These are phyloP conservation scores for Colletotrichum brevisporum DNA, from an alignment of 2,329 filamentous ascomycete species.

Conservation along the genomic window DNA sequence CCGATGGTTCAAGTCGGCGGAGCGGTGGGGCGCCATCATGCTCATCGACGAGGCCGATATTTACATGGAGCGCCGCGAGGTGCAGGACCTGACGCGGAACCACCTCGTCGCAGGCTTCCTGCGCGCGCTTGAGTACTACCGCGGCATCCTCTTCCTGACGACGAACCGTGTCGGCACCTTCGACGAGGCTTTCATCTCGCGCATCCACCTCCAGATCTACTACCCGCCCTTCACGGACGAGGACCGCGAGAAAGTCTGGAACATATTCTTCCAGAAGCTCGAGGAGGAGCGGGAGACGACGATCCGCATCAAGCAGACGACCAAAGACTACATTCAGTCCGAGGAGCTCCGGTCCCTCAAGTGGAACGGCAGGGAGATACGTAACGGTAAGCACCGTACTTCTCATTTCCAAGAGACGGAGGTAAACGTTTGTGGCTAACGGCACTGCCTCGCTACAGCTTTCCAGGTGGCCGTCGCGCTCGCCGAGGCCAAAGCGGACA, in stretches of 20 bases:
- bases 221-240: conserved; percentile 47
- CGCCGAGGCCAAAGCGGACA: conserved; percentile 42
- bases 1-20: conserved; percentile 40
- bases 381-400: conserved; percentile 40
- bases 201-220: conserved; percentile 48
- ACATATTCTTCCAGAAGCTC: conserved; percentile 46
- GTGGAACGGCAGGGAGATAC: conserved; percentile 45
- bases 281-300: conserved; percentile 42
- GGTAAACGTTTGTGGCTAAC: too few species aligned
- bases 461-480: conserved; percentile 50
- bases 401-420: background rate
- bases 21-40: conserved; percentile 46
- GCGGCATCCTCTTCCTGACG: conserved; percentile 50
- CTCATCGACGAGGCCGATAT: conserved; percentile 48
- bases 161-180: conserved; percentile 48
- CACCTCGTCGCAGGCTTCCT: conserved; percentile 4
- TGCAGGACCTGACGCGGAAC: conserved; percentile 37
- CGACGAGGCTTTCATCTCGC: conserved; percentile 50
- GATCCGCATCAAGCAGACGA: conserved; percentile 43
- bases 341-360: conserved; percentile 38
- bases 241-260: conserved; percentile 46
- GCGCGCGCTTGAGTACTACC: conserved; percentile 46
- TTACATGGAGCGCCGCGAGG: conserved; percentile 37
- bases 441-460: conserved; percentile 10
- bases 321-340: conserved; percentile 38